Evolutionary conservation across 352 stramenopile species (phyloP).

Genomic region (Phytopythium mirpurense): DNA sequence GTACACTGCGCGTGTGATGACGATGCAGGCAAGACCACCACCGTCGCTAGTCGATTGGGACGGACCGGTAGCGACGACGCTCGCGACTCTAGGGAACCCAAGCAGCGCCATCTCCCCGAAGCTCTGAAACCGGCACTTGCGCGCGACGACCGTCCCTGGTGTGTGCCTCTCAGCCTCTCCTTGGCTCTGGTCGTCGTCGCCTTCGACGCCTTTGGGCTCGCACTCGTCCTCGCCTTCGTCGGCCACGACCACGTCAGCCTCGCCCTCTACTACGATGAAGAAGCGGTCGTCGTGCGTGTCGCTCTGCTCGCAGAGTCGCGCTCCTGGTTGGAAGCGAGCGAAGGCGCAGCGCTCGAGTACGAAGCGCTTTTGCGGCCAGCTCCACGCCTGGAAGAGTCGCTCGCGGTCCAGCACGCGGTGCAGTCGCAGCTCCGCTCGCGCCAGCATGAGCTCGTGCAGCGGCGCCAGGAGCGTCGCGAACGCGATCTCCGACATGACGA

Average conservation of each 20-base stretch:
- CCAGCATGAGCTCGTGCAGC: conserved; percentile 53
- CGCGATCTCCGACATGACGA: conserved; percentile 32
- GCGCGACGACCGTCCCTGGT: conserved; percentile 29
- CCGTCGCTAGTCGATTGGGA: background rate
- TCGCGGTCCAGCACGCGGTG: conserved; percentile 58
- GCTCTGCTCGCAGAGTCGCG: conserved; percentile 45
- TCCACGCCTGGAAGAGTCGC: conserved; percentile 55
- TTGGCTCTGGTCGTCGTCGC: background rate
- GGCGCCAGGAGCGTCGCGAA: conserved; percentile 38
- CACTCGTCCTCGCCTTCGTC: conserved; percentile 14
- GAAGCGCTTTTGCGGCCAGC: conserved; percentile 26
- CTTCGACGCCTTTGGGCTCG: background rate
- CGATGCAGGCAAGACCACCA: conserved; percentile 28
- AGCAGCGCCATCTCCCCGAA: conserved; percentile 82
- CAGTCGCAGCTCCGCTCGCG: conserved; percentile 43
- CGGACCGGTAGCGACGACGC: conserved; percentile 35
- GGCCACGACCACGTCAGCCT: conserved; percentile 47
- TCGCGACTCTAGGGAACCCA: conserved; percentile 40
- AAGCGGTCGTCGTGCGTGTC: conserved; percentile 58
- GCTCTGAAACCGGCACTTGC: conserved; percentile 58
- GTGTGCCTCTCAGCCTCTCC: background rate
- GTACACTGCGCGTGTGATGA: conserved; percentile 45
- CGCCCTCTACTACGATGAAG: conserved; percentile 62
- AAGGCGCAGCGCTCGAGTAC: conserved; percentile 50
- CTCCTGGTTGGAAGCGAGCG: conserved; percentile 34